Percentiles rank a stretch among this genome's conserved stretches.
phyloP scores from a whole-genome alignment of 2,329 filamentous ascomycete genomes.

The Venturia effusa region DNA sequence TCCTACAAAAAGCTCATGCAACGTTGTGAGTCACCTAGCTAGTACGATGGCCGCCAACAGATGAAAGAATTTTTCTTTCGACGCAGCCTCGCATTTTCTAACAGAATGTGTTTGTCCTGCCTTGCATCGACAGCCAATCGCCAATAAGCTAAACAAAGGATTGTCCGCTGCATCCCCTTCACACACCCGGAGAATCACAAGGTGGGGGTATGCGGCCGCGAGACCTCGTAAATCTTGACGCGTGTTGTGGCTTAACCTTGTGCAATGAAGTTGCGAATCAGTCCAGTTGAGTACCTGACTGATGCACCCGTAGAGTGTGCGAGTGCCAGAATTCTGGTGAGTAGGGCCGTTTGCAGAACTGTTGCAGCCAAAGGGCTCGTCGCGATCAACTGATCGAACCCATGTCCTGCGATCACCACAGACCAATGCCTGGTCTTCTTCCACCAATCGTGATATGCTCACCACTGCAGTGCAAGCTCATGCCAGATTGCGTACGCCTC shows the following conservation, averaged over 20 bases:
- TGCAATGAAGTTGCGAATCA: not conserved
- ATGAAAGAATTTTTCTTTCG: not conserved
- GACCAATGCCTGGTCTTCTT: not conserved
- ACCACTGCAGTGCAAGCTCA: not conserved
- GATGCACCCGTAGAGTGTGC: not conserved
- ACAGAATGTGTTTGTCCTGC: not conserved
- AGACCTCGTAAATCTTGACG: not conserved
- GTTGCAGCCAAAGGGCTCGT: not conserved
- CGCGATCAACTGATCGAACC: not conserved
- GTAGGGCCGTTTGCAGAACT: not conserved
- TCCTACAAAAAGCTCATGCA: not conserved
- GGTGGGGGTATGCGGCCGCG: not conserved
- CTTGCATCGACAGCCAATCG: not conserved
- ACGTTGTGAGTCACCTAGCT: not conserved
- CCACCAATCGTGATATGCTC: not conserved
- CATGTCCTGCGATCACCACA: not conserved
- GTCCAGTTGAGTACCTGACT: not conserved
- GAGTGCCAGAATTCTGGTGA: not conserved
- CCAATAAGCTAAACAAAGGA: not conserved
- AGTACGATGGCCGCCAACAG: not conserved
- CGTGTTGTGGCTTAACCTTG: not conserved
- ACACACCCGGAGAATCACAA: not conserved
- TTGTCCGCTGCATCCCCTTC: not conserved
- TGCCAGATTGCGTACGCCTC: not conserved
- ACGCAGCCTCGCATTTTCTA: not conserved